Evolutionary conservation across 2,329 filamentous ascomycete genomes (phyloP).

Genomic region (Meredithiella fracta): DNA sequence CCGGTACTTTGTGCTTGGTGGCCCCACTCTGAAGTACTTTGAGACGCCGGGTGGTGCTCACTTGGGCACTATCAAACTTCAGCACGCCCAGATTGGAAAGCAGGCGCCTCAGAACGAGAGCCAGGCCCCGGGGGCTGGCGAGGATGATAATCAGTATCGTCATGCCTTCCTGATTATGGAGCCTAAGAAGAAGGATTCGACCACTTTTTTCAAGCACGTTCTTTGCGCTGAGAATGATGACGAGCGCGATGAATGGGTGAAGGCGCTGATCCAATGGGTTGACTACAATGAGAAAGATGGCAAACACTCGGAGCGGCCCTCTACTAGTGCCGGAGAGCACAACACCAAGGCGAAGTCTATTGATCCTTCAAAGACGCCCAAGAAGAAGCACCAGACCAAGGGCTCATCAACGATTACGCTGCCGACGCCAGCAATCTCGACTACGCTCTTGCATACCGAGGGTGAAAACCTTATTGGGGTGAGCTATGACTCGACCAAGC

Average conservation of each 20-base stretch:
- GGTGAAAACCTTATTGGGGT: constrained; percentile 38
- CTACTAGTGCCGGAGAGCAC: constrained; percentile 5
- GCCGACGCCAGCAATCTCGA: not conserved
- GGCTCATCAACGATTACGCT: not conserved
- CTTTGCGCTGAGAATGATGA: constrained; percentile 87
- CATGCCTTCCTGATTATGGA: constrained; percentile 92
- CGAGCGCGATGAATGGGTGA: constrained; percentile 89
- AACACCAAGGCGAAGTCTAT: constrained; percentile 21
- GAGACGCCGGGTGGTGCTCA: constrained; percentile 82
- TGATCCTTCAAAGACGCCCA: constrained; percentile 16
- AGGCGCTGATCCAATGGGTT: constrained; percentile 75
- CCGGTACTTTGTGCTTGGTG: constrained; percentile 44
- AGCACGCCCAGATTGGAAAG: constrained; percentile 83
- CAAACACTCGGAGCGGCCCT: constrained; percentile 18
- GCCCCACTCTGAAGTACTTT: constrained; percentile 65
- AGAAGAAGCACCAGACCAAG: constrained; percentile 14
- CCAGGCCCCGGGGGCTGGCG: constrained; percentile 26
- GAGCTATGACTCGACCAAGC: constrained; percentile 39
- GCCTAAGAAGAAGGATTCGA: constrained; percentile 89
- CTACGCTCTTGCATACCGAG: constrained; percentile 18
- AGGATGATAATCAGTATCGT: constrained; percentile 89
- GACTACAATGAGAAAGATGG: constrained; percentile 45
- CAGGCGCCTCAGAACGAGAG: constrained; percentile 49
- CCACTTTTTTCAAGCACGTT: constrained; percentile 76
- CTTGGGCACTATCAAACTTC: constrained; percentile 82